phyloP scores from a whole-genome alignment of 192 early-diverging fungal species.

The Gryganskiella cystojenkinii region DNA sequence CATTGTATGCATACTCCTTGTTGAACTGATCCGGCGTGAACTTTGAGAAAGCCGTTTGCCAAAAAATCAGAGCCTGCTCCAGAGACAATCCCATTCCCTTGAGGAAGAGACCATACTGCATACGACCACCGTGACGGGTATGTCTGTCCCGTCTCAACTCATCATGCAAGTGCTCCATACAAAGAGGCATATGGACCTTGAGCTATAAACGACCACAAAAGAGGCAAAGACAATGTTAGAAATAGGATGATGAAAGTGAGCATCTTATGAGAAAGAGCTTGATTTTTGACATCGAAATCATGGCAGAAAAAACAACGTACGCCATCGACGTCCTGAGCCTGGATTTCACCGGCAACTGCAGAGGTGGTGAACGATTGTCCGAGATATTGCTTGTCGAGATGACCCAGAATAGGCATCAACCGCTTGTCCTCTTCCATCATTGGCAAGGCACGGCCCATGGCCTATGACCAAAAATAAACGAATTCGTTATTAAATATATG shows the following conservation, averaged over 20 bases:
- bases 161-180: conserved; percentile 88
- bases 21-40: conserved; percentile 91
- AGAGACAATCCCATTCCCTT: conserved; percentile 92
- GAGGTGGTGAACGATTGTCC: conserved; percentile 73
- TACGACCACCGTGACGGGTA: conserved; percentile 86
- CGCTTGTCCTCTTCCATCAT: conserved; percentile 94
- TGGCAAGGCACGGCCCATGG: conserved; percentile 82
- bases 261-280: too few relatives aligned
- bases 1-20: conserved; percentile 94
- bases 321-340: conserved; percentile 73
- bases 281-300: background rate
- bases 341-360: conserved; percentile 64
- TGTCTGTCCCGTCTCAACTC: conserved; percentile 81
- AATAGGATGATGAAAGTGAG: too few relatives aligned
- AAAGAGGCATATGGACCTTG: conserved; percentile 84
- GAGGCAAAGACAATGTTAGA: background rate
- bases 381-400: conserved; percentile 85
- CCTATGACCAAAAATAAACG: conserved; percentile 39
- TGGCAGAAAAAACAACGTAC: conserved; percentile 31
- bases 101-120: conserved; percentile 94
- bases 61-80: conserved; percentile 92
- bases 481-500: background rate
- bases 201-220: conserved; percentile 39
- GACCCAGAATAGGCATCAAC: conserved; percentile 86
- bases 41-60: conserved; percentile 85